Evolutionary conservation across 306 rosid genomes (phyloP).

Genomic region (Geum urbanum): DNA sequence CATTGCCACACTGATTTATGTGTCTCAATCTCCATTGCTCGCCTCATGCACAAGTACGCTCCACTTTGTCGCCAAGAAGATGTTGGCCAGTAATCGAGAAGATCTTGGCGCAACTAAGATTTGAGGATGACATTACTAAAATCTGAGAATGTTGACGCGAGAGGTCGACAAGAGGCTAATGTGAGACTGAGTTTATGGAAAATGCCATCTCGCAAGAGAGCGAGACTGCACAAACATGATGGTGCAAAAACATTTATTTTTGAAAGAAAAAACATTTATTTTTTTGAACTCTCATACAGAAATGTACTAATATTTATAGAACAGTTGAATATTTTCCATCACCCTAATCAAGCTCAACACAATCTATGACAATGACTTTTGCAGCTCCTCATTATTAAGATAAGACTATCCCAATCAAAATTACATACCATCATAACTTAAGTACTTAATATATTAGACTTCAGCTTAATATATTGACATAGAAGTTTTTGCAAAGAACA

Average conservation of each 20-base stretch:
- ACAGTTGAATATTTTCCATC: neutral
- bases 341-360: neutral
- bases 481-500: neutral
- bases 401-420: neutral
- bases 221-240: neutral
- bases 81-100: too few relatives aligned
- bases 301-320: neutral
- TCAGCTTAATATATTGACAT: neutral
- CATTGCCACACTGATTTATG: too few relatives aligned
- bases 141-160: too few relatives aligned
- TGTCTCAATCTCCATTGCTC: too few relatives aligned
- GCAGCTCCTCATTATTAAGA: neutral
- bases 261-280: neutral
- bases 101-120: too few relatives aligned
- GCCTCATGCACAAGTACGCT: too few relatives aligned
- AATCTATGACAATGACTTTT: neutral
- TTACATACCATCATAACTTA: neutral
- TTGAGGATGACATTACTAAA: too few relatives aligned
- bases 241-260: too few relatives aligned
- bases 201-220: too few relatives aligned
- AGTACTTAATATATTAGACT: conserved; percentile 1
- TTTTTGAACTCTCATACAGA: neutral
- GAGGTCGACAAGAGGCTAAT: too few relatives aligned
- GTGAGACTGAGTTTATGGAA: too few relatives aligned
- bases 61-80: too few relatives aligned